phyloP scores from a whole-genome alignment of 2,329 filamentous ascomycete genomes.

The Penicillium sp. region DNA sequence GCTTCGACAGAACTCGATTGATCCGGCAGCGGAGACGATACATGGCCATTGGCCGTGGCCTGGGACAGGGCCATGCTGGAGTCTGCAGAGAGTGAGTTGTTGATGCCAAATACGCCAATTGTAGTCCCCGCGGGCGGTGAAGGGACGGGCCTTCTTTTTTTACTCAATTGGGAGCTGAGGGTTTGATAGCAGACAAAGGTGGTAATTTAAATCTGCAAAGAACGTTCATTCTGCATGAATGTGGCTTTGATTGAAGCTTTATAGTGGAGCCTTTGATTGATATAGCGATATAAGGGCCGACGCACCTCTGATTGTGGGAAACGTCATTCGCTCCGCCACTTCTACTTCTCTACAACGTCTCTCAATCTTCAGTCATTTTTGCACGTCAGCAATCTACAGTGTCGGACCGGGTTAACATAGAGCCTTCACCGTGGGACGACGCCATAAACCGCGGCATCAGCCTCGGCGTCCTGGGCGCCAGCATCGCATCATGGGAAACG shows the following conservation, averaged over 20 bases:
- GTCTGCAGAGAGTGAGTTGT: constrained; percentile 2
- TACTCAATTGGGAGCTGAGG: neutral
- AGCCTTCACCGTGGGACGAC: constrained; percentile 21
- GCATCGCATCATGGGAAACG: constrained; percentile 70
- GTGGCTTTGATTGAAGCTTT: neutral
- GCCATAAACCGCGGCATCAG: constrained; percentile 23
- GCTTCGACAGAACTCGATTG: constrained; percentile 4
- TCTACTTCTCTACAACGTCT: constrained; percentile 2
- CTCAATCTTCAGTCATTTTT: neutral
- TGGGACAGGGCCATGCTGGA: constrained; percentile 13
- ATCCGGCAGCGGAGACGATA: constrained; percentile 2
- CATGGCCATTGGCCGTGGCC: constrained; percentile 31
- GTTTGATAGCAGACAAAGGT: neutral
- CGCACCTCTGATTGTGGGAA: constrained; percentile 5
- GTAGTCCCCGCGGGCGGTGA: constrained; percentile 15
- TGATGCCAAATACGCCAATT: constrained; percentile 19
- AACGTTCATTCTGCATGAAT: neutral
- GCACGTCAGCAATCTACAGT: neutral
- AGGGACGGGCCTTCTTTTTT: constrained; percentile 4
- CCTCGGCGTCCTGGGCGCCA: constrained; percentile 8
- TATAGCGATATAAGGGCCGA: constrained; percentile 1
- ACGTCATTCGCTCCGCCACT: constrained; percentile 15
- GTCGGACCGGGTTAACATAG: neutral
- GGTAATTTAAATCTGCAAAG: neutral
- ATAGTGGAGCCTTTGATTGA: neutral